Conservation (phyloP, 805 yeast genomes). For the Citeromyces nyonsensis region DNA sequence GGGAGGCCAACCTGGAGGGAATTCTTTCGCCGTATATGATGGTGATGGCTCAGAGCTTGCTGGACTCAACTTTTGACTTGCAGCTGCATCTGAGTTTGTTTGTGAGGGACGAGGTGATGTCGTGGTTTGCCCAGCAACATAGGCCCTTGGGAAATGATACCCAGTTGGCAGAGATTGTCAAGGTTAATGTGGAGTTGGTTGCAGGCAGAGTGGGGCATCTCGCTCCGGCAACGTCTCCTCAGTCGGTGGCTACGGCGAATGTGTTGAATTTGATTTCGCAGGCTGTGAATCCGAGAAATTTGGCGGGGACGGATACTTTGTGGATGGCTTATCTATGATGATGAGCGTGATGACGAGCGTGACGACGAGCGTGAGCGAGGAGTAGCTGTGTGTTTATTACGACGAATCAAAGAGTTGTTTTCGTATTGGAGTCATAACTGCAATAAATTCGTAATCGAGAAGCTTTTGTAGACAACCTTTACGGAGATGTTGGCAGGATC, state of each 20-base stretch:
- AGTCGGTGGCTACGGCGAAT: constrained; percentile 75
- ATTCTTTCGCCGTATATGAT: constrained; percentile 72
- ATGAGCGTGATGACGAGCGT: too few species aligned
- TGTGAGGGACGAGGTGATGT: constrained; percentile 87
- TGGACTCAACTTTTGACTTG: constrained; percentile 85
- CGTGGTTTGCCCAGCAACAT: constrained; percentile 88
- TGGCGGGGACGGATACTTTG: constrained; percentile 80
- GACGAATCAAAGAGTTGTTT: too few species aligned
- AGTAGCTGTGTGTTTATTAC: too few species aligned
- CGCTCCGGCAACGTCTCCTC: constrained; percentile 38
- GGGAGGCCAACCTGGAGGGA: constrained; percentile 90
- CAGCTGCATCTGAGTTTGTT: constrained; percentile 86
- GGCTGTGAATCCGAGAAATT: constrained; percentile 88
- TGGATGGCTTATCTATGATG: constrained; percentile 90
- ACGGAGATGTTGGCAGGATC: too few species aligned
- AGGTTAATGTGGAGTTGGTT: constrained; percentile 75
- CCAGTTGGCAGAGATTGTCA: constrained; percentile 75
- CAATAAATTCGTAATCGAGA: too few species aligned
- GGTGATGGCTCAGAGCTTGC: constrained; percentile 73
- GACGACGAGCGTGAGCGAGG: too few species aligned
- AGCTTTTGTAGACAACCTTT: too few species aligned
- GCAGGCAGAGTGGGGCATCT: constrained; percentile 66
- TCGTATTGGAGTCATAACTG: too few species aligned
- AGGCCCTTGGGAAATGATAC: constrained; percentile 72
- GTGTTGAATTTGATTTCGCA: constrained; percentile 82